Evolutionary conservation across 495 filamentous ascomycete species (phyloP).

Genomic region (Pseudoneurospora amorphoporcata): DNA sequence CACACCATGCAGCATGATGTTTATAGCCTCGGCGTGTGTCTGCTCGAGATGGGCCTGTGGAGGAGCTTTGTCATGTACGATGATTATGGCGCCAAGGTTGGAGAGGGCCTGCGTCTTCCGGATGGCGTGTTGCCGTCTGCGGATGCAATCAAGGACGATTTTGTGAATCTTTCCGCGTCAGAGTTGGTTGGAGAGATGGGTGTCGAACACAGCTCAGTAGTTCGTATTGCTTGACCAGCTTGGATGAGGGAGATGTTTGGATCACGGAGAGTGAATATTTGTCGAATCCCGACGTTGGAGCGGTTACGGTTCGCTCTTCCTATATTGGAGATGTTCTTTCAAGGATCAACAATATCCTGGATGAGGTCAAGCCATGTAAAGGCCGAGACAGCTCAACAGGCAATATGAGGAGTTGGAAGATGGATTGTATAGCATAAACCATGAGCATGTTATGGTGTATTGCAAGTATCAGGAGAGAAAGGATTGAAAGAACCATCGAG

Average conservation of each 20-base stretch:
- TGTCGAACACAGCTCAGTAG: neutral
- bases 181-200: neutral
- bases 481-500: neutral
- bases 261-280: neutral
- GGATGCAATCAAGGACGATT: neutral
- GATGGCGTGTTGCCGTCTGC: neutral
- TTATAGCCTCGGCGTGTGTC: conserved; percentile 32
- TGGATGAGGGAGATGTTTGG: neutral
- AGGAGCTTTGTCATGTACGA: conserved; percentile 31
- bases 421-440: neutral
- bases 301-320: neutral
- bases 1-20: conserved; percentile 57
- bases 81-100: neutral
- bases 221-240: neutral
- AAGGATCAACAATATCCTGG: neutral
- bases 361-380: neutral
- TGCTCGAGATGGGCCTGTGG: conserved; percentile 56
- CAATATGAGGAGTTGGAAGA: neutral
- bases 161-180: neutral
- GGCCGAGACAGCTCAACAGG: no score
- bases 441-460: neutral
- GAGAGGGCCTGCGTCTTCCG: neutral
- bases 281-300: neutral
- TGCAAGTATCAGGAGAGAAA: neutral
- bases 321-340: neutral